Evolutionary conservation across 257 asterid species (phyloP).

Genomic region (Primulina tabacum): DNA sequence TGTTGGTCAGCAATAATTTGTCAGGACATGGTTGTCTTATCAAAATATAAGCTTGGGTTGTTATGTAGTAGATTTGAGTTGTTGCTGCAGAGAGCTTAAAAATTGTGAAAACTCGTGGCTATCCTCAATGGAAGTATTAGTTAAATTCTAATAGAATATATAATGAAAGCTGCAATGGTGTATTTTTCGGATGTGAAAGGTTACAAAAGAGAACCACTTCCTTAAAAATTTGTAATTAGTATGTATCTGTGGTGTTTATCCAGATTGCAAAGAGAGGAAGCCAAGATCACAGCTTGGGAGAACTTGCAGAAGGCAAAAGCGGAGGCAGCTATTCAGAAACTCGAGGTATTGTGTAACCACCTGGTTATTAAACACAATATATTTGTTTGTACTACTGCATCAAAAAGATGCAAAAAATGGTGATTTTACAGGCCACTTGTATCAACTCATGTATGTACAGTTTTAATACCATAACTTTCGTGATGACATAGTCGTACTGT

Average conservation of each 20-base stretch:
- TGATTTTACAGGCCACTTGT: not conserved
- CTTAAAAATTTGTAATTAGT: not conserved
- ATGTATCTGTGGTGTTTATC: conserved; percentile 4
- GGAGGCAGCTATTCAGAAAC: conserved; percentile 73
- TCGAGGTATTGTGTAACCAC: conserved; percentile 45
- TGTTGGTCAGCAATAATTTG: not conserved
- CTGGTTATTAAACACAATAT: not conserved
- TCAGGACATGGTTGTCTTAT: not conserved
- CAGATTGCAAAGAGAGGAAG: conserved; percentile 74
- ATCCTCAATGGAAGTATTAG: not conserved
- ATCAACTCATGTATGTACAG: not conserved
- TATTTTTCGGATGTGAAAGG: not conserved
- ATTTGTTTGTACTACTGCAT: not conserved
- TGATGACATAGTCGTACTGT: not conserved
- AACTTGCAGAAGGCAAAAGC: conserved; percentile 92
- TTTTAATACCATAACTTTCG: not conserved
- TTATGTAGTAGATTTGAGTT: not conserved
- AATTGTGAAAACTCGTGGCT: not conserved
- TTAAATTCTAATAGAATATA: too few relatives aligned
- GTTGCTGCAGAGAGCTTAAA: not conserved
- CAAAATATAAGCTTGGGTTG: too few relatives aligned
- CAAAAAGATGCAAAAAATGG: not conserved
- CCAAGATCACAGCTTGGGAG: conserved; percentile 80
- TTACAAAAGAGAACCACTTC: not conserved
- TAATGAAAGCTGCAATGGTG: not conserved